Conservation (phyloP, 805 yeast species). For the Geotrichum ghanense region DNA sequence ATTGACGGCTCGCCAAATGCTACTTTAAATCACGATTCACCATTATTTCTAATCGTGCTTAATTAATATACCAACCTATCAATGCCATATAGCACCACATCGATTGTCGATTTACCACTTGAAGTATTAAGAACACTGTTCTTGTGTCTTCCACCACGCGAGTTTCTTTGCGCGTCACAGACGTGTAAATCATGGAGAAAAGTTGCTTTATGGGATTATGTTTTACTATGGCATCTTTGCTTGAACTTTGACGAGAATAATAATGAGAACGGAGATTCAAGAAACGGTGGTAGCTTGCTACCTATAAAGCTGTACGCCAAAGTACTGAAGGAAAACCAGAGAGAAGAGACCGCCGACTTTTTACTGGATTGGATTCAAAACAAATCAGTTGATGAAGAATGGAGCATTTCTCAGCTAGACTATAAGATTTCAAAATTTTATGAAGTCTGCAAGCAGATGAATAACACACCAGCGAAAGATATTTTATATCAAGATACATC, state of each 20-base stretch:
- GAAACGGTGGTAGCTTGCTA: too few species aligned
- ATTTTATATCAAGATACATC: neutral
- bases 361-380: too few species aligned
- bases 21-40: too few species aligned
- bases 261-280: neutral
- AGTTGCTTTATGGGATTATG: neutral
- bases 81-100: neutral
- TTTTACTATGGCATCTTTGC: conserved; percentile 4
- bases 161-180: conserved; percentile 4
- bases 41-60: too few species aligned
- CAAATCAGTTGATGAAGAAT: too few species aligned
- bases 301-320: too few species aligned
- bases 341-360: too few species aligned
- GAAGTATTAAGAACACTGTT: neutral
- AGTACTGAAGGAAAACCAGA: too few species aligned
- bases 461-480: neutral
- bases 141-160: neutral
- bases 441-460: neutral
- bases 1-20: too few species aligned
- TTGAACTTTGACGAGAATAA: neutral
- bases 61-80: too few species aligned
- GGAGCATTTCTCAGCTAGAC: too few species aligned
- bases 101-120: neutral
- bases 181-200: conserved; percentile 3
- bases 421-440: neutral